Conservation (phyloP, 2,329 filamentous ascomycete species). For the Clonostachys sp. region DNA sequence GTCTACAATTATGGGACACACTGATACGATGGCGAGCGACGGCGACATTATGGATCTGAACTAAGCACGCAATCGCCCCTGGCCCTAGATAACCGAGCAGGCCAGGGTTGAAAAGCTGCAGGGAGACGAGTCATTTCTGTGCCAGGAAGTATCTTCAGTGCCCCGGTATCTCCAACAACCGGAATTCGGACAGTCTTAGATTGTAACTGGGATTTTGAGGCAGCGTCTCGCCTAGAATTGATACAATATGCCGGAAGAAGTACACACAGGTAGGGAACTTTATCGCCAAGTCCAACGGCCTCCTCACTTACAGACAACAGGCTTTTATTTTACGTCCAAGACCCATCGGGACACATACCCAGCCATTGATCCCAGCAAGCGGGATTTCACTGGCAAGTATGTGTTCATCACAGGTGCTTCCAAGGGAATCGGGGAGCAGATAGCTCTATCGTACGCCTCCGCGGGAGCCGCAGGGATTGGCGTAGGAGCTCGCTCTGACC, state of each 20-base stretch:
- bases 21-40: no score
- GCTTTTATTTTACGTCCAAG: neutral
- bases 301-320: neutral
- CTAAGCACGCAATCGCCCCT: no score
- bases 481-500: constrained; percentile 46
- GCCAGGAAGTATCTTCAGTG: neutral
- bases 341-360: neutral
- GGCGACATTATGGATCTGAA: no score
- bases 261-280: neutral
- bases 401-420: no score
- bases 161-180: neutral
- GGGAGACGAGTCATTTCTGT: neutral
- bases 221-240: neutral
- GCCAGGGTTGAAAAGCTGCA: neutral
- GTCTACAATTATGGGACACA: no score
- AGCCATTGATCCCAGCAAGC: neutral
- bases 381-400: no score
- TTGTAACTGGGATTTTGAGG: neutral
- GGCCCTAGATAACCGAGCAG: neutral
- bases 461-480: constrained; percentile 47
- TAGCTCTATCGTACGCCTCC: constrained; percentile 48
- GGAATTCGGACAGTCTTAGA: neutral
- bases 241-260: neutral
- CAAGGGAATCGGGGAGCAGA: constrained; percentile 37
- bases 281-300: neutral